These are phyloP conservation scores for Wickerhamomyces ciferrii DNA, from an alignment of 805 yeast species.

Conservation along the genomic window DNA sequence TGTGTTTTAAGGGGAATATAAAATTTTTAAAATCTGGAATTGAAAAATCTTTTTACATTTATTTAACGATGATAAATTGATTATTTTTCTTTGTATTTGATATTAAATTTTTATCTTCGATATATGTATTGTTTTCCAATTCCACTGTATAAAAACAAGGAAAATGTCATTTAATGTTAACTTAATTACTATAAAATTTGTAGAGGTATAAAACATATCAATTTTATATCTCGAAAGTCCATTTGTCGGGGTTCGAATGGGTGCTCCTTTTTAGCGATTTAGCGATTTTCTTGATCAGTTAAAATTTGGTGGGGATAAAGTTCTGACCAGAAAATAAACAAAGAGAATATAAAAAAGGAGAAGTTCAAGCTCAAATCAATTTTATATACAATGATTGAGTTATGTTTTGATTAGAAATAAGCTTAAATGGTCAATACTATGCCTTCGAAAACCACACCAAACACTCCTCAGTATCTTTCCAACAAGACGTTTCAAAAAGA, in stretches of 20 bases:
- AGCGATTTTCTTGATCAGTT: neutral
- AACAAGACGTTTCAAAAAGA: constrained; percentile 1
- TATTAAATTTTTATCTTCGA: neutral
- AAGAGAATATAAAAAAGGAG: neutral
- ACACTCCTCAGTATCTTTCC: neutral
- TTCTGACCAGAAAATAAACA: neutral
- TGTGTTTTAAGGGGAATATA: constrained; percentile 9
- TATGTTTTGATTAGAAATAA: neutral
- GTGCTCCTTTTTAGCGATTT: neutral
- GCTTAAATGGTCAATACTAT: neutral
- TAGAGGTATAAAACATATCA: neutral
- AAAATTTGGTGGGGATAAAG: neutral
- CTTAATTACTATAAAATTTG: neutral
- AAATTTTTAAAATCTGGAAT: neutral
- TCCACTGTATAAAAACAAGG: neutral
- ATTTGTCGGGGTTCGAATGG: neutral
- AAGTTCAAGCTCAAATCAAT: too few relatives aligned
- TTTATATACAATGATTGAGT: too few relatives aligned
- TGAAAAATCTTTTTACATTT: neutral
- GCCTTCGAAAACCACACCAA: neutral
- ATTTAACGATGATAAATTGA: constrained; percentile 7
- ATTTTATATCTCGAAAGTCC: too few relatives aligned
- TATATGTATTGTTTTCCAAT: neutral
- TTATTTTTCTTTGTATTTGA: neutral
- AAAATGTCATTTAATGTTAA: neutral